These are phyloP conservation scores for Pseudomonodictys pantanalensis DNA, from an alignment of 495 filamentous ascomycete genomes.

Conservation along the genomic window DNA sequence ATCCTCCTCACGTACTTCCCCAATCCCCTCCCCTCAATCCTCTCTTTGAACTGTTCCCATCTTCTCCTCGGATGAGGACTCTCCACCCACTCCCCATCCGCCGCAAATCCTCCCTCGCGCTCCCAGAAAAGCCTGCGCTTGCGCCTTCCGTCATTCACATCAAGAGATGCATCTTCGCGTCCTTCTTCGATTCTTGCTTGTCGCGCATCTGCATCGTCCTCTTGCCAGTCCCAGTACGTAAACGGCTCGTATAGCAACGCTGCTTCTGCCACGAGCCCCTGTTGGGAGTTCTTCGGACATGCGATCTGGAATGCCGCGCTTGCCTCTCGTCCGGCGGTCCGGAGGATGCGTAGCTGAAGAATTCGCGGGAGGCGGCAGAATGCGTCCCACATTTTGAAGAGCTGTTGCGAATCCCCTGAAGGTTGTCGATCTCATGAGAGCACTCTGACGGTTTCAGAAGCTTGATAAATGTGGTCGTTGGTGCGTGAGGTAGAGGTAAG, in stretches of 20 bases:
- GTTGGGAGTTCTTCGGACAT: neutral
- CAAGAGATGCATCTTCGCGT: neutral
- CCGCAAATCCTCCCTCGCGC: neutral
- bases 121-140: constrained; percentile 13
- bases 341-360: no score
- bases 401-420: no score
- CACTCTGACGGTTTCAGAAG: no score
- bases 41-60: constrained; percentile 15
- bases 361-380: no score
- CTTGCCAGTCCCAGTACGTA: constrained; percentile 27
- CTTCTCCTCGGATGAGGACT: constrained; percentile 1
- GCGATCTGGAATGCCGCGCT: neutral
- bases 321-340: neutral
- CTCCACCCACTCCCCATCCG: neutral
- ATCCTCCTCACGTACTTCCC: constrained; percentile 15
- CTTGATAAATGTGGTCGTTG: no score
- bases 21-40: neutral
- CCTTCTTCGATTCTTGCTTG: neutral
- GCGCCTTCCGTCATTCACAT: neutral
- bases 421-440: no score
- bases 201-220: neutral
- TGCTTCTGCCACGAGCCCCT: neutral
- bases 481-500: no score
- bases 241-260: constrained; percentile 19
- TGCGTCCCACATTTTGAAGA: no score